Conservation (phyloP, 495 filamentous ascomycete genomes). For the Neurospora cerealis region DNA sequence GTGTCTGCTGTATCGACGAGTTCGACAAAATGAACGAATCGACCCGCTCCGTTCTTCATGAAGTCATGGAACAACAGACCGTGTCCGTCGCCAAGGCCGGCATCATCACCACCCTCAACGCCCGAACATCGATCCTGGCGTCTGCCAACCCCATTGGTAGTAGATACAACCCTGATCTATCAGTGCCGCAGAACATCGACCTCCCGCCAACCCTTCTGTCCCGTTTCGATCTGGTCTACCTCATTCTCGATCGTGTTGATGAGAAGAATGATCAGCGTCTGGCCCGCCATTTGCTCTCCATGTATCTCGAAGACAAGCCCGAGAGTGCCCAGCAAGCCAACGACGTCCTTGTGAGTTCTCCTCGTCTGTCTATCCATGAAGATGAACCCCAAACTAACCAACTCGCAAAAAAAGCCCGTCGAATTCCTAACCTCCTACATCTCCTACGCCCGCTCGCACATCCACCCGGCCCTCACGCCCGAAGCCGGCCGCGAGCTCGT, state of each 20-base stretch:
- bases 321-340: conserved; percentile 58
- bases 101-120: conserved; percentile 97
- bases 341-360: conserved; percentile 65
- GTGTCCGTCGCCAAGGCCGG: conserved; percentile 98
- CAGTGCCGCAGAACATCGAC: conserved; percentile 96
- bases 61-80: conserved; percentile 99
- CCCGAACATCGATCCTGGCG: conserved; percentile 84
- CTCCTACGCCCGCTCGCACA: conserved; percentile 83
- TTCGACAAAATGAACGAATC: conserved; percentile 99
- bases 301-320: conserved; percentile 93
- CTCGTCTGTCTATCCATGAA: background rate
- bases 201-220: conserved; percentile 90
- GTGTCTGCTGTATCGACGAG: conserved; percentile 97
- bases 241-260: conserved; percentile 87
- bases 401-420: conserved; percentile 50
- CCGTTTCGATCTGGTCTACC: conserved; percentile 92
- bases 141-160: conserved; percentile 97
- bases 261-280: conserved; percentile 79
- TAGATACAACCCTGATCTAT: conserved; percentile 90
- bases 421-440: conserved; percentile 96
- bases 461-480: conserved; percentile 70
- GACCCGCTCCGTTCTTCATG: conserved; percentile 90
- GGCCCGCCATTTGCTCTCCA: conserved; percentile 85
- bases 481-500: conserved; percentile 74
- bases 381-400: conserved; percentile 11